Base-by-base conservation (phyloP, 2,329 filamentous ascomycete genomes). In the Colletotrichum karsti region DNA sequence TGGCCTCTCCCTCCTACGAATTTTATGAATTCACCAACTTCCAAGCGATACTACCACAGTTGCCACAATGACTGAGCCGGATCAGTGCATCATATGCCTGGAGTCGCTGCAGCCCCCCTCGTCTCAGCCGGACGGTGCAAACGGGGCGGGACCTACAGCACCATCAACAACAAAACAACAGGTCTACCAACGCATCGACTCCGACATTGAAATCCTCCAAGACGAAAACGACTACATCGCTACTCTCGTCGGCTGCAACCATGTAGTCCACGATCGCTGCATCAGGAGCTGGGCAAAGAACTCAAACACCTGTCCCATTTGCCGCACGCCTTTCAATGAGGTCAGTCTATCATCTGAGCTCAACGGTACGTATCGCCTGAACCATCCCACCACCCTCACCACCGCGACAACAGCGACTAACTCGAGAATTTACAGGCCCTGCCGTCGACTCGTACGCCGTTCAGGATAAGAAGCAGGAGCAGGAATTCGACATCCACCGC, bases 301-400 rank as follows among this genome's bases (percentile, higher is more conserved):
- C 79, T 95, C 96, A 71, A 99, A 98, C 81, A 98, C 95, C 78
- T 99, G 96, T 80, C 96, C 96, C 50, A 97, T 99, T 79, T 99
- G 96, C 82, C 93, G 96, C 73, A 92, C 93, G 74, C 90, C 88
- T 71, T 98, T 99, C 84, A 95, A 98, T 80, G 83, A 92, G 74
- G 95, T 99, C 72, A 90, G 96, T 77, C 90, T 99, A 69, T 92
- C 92, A 79, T 90, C 92, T 76, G 89, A 87, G 73, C 82, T 68
- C 46, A 68, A 68, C 30, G 65, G 65, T 68, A 68, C 65, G 65
- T 68, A 68, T 65, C 57, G 13, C 33, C 57, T 30, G 64, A 54
- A 35, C 39, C 63, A 46, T 41, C 46, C 30, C n/a, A 39, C 13
- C 18, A 41, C 9, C 54, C 15, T 24, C 18, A 18, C 10, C 9